phyloP scores from a whole-genome alignment of 2,329 filamentous ascomycete species.

The Penicillium sp. region DNA sequence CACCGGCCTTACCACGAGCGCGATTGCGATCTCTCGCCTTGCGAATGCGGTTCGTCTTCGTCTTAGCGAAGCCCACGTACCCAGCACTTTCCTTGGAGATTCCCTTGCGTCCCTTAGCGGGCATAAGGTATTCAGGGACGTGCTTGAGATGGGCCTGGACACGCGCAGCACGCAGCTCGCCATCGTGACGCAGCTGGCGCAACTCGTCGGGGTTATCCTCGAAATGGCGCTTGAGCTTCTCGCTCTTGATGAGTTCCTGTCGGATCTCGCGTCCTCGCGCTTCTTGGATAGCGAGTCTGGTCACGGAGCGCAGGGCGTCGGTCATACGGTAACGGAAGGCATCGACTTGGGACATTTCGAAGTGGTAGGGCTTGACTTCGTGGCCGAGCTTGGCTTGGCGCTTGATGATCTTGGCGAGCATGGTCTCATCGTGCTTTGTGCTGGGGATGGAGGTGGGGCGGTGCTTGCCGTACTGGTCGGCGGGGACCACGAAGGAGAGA shows the following conservation, averaged over 20 bases:
- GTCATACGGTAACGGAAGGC: slow-evolving; percentile 94
- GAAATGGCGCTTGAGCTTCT: slow-evolving; percentile 93
- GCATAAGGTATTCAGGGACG: slow-evolving; percentile 90
- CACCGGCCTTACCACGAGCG: slow-evolving; percentile 45
- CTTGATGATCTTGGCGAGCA: slow-evolving; percentile 76
- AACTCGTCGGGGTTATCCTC: slow-evolving; percentile 94
- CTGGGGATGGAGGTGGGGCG: slow-evolving; percentile 77
- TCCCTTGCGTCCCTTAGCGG: slow-evolving; percentile 71
- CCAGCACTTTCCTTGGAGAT: slow-evolving; percentile 68
- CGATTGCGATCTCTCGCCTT: slow-evolving; percentile 50
- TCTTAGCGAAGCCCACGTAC: slow-evolving; percentile 68
- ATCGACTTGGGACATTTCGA: slow-evolving; percentile 92
- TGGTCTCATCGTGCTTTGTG: slow-evolving; percentile 79
- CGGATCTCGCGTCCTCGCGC: slow-evolving; percentile 84
- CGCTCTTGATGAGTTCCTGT: slow-evolving; percentile 87
- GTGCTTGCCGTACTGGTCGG: slow-evolving; percentile 82
- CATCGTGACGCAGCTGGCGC: slow-evolving; percentile 84
- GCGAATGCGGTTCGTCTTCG: slow-evolving; percentile 53
- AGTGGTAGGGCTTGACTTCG: slow-evolving; percentile 85
- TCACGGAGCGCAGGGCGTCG: slow-evolving; percentile 87
- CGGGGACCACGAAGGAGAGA: slow-evolving; percentile 89
- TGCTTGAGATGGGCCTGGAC: slow-evolving; percentile 90
- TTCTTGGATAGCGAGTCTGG: slow-evolving; percentile 84
- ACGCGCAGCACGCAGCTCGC: slow-evolving; percentile 78
- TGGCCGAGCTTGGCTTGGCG: slow-evolving; percentile 77